These are phyloP conservation scores for Cucurbita pepo DNA, from an alignment of 306 rosid genomes.

Conservation along the genomic window DNA sequence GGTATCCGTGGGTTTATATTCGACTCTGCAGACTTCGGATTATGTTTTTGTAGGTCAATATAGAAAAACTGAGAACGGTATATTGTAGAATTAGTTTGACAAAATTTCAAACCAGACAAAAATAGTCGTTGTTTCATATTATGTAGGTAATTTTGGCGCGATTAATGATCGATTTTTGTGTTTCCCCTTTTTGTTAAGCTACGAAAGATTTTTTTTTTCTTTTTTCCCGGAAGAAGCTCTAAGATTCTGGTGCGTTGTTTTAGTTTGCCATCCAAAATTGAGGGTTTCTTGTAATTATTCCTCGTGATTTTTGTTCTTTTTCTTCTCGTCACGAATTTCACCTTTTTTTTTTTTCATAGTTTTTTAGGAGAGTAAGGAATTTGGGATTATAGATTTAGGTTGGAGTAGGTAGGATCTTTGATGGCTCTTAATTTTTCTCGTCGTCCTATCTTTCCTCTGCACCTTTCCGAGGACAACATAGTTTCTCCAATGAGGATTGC, in stretches of 20 bases:
- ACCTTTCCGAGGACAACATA: slow-evolving; percentile 12
- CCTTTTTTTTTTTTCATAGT: neutral
- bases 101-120: no score
- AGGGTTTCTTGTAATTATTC: slow-evolving; percentile 57
- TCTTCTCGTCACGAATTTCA: neutral
- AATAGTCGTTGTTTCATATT: neutral
- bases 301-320: neutral
- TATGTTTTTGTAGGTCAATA: slow-evolving; percentile 12
- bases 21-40: slow-evolving; percentile 6
- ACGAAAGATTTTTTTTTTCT: neutral
- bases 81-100: slow-evolving; percentile 1
- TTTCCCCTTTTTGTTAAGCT: slow-evolving; percentile 15
- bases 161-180: slow-evolving; percentile 15
- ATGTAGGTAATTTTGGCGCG: slow-evolving; percentile 14
- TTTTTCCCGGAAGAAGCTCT: slow-evolving; percentile 40
- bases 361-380: neutral
- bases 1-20: neutral
- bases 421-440: slow-evolving; percentile 18
- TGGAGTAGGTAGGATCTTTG: neutral
- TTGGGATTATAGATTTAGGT: neutral
- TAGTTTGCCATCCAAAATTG: slow-evolving; percentile 85
- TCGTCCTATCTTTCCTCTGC: slow-evolving; percentile 12
- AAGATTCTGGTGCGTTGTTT: slow-evolving; percentile 90
- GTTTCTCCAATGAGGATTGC: slow-evolving; percentile 30
- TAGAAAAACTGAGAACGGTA: neutral